Percentiles rank a stretch among this genome's conserved stretches.
These are phyloP conservation scores for Magnusiomyces fungicola DNA, from an alignment of 1,139 yeast genomes.

Conservation along the genomic window DNA sequence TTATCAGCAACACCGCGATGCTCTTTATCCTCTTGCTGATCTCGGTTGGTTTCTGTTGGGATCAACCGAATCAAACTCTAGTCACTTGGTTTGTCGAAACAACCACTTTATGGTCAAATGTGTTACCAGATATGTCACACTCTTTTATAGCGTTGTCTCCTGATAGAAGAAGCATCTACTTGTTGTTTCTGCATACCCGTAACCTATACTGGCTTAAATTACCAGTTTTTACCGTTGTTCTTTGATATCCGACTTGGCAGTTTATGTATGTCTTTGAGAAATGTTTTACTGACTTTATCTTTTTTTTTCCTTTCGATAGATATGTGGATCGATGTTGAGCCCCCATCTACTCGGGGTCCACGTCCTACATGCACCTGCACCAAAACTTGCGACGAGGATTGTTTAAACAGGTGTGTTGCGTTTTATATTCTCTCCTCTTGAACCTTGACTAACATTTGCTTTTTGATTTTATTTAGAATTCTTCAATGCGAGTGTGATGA, in stretches of 20 bases:
- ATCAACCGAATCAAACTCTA: too few relatives aligned
- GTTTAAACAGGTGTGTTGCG: conserved; percentile 27
- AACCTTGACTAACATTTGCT: not conserved
- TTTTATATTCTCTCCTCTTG: not conserved
- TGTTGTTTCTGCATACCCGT: conserved; percentile 6
- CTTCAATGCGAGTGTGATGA: conserved; percentile 35
- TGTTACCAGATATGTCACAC: too few relatives aligned
- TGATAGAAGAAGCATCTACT: too few relatives aligned
- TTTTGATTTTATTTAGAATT: conserved; percentile 18
- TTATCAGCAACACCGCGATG: too few relatives aligned
- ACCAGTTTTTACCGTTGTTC: not conserved
- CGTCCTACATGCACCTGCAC: conserved; percentile 29
- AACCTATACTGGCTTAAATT: not conserved
- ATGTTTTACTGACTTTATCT: conserved; percentile 1
- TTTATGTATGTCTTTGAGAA: not conserved
- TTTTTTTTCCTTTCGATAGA: conserved; percentile 14
- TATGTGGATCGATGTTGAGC: conserved; percentile 25
- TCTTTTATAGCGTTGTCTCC: too few relatives aligned
- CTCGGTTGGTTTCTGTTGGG: too few relatives aligned
- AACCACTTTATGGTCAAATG: too few relatives aligned
- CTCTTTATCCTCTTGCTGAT: not conserved
- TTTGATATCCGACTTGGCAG: not conserved
- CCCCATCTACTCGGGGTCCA: conserved; percentile 19
- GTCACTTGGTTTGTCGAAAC: too few relatives aligned
- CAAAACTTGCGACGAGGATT: conserved; percentile 31